phyloP scores from a whole-genome alignment of 2,329 filamentous ascomycete genomes.

The Blastomyces emzantsi region DNA sequence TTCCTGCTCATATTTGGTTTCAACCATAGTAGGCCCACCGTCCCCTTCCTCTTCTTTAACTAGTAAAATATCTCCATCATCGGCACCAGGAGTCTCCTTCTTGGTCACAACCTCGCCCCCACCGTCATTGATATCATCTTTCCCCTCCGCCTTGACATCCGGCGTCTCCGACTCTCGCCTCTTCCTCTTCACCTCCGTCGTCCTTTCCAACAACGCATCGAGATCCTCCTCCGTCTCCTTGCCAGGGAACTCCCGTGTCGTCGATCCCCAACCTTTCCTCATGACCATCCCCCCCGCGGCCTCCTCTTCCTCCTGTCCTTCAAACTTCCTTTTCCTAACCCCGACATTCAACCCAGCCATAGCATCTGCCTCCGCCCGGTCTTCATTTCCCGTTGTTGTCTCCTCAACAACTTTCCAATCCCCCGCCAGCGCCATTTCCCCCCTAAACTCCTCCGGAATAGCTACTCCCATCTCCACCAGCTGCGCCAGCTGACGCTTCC shows the following conservation, averaged over 20 bases:
- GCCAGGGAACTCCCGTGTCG: slow-evolving; percentile 34
- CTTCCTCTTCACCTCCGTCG: slow-evolving; percentile 33
- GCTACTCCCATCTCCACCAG: slow-evolving; percentile 78
- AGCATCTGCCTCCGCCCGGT: slow-evolving; percentile 31
- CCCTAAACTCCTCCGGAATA: slow-evolving; percentile 67
- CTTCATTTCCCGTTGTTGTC: slow-evolving; percentile 25
- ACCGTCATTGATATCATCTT: slow-evolving; percentile 5
- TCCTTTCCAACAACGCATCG: slow-evolving; percentile 36
- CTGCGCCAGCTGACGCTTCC: slow-evolving; percentile 78
- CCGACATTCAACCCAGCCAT: slow-evolving; percentile 37
- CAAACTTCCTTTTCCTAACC: slow-evolving; percentile 38
- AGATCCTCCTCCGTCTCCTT: slow-evolving; percentile 32
- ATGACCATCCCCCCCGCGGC: slow-evolving; percentile 26
- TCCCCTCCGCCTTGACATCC: slow-evolving; percentile 13
- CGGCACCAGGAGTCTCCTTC: slow-evolving; percentile 9
- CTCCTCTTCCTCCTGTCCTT: slow-evolving; percentile 37
- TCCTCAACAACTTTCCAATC: slow-evolving; percentile 70
- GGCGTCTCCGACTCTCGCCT: slow-evolving; percentile 11
- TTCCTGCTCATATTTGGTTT: slow-evolving; percentile 25
- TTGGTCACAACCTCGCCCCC: slow-evolving; percentile 14
- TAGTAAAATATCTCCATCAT: slow-evolving; percentile 9
- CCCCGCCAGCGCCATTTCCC: slow-evolving; percentile 77
- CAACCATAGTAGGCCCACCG: slow-evolving; percentile 11
- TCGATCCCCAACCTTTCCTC: slow-evolving; percentile 39
- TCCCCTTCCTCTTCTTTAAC: slow-evolving; percentile 18